Conservation (phyloP, 176 grass and related monocot genomes). For the Typha latifolia region DNA sequence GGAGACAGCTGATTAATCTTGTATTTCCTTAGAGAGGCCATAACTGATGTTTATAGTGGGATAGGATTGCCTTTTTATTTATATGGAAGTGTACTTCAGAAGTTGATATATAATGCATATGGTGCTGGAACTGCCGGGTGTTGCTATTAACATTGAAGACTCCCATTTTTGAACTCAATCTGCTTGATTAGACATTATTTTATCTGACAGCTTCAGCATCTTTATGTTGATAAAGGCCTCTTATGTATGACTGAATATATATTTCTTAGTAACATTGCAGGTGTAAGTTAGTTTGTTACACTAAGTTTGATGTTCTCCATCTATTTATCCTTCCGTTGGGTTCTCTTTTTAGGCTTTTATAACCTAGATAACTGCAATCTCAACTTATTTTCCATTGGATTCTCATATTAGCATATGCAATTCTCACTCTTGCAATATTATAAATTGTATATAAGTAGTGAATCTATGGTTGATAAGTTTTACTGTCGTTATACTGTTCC, state of each 20-base stretch:
- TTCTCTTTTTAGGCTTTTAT: not conserved
- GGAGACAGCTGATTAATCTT: not conserved
- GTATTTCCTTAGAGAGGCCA: not conserved
- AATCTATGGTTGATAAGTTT: not conserved
- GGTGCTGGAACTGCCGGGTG: not conserved
- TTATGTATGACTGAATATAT: too few relatives aligned
- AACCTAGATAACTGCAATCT: not conserved
- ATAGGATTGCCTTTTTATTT: not conserved
- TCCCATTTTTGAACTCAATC: too few relatives aligned
- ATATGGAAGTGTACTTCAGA: not conserved
- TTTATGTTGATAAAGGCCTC: too few relatives aligned
- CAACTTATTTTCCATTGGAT: not conserved
- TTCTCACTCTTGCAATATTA: slow-evolving; percentile 4
- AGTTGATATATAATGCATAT: not conserved
- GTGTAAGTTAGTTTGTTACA: too few relatives aligned
- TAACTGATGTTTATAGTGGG: not conserved
- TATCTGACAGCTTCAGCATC: too few relatives aligned
- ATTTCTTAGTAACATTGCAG: too few relatives aligned
- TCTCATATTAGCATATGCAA: not conserved
- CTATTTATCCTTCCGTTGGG: too few relatives aligned
- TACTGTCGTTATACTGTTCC: slow-evolving; percentile 11
- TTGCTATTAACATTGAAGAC: not conserved
- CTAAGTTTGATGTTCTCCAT: too few relatives aligned
- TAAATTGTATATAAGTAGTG: not conserved
- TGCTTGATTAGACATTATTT: too few relatives aligned